Percentiles rank a stretch among this genome's conserved stretches.
Evolutionary conservation across 2,329 filamentous ascomycete genomes (phyloP).

Genomic region (Conoideocrella luteorostrata): DNA sequence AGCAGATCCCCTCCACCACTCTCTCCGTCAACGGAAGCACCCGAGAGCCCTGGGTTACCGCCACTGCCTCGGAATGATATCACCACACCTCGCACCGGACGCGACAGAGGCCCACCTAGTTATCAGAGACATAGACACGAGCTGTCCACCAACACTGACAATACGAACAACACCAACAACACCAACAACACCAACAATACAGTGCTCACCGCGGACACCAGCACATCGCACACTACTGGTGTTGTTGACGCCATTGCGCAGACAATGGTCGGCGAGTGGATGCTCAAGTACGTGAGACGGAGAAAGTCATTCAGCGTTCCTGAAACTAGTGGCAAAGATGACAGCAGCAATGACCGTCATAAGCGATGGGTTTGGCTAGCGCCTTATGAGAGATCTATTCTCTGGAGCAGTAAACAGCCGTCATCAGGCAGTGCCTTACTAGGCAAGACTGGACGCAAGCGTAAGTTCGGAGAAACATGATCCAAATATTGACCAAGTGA

Average conservation of each 20-base stretch:
- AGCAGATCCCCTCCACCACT: constrained; percentile 60
- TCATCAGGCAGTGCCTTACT: constrained; percentile 79
- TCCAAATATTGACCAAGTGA: not conserved
- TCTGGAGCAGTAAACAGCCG: constrained; percentile 98
- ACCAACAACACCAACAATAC: constrained; percentile 43
- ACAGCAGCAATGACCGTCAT: constrained; percentile 72
- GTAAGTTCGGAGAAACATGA: constrained; percentile 53
- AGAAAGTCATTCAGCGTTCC: constrained; percentile 84
- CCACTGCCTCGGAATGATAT: constrained; percentile 69
- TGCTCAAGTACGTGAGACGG: constrained; percentile 84
- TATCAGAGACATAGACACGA: constrained; percentile 49
- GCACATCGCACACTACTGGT: constrained; percentile 60
- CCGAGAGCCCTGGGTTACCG: constrained; percentile 65
- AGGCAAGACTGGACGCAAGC: constrained; percentile 89
- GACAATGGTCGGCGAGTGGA: constrained; percentile 97
- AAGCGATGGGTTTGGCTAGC: constrained; percentile 98
- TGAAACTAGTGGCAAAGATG: constrained; percentile 60
- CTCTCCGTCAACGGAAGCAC: constrained; percentile 60
- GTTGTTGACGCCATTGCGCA: constrained; percentile 96
- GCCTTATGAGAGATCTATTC: constrained; percentile 89
- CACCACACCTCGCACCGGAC: constrained; percentile 48
- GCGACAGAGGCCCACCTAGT: constrained; percentile 28
- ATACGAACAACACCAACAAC: constrained; percentile 44
- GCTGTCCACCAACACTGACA: constrained; percentile 44
- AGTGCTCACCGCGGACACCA: constrained; percentile 41